These are phyloP conservation scores for Hypoxylon sp. DNA, from an alignment of 2,329 filamentous ascomycete genomes.

Conservation along the genomic window DNA sequence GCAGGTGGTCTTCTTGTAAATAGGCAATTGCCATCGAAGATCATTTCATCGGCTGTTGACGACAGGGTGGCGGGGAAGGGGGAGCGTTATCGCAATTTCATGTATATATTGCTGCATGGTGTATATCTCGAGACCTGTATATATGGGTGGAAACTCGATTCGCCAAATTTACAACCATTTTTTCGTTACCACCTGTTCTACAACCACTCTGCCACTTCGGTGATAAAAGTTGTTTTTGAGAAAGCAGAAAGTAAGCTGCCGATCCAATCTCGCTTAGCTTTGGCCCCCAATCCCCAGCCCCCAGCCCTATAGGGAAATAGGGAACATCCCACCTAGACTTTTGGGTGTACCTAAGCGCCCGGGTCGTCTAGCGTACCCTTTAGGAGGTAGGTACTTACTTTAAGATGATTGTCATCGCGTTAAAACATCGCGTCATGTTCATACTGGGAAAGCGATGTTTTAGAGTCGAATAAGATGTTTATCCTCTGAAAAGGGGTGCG, in stretches of 20 bases:
- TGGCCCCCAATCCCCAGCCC: background rate
- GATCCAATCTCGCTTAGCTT: background rate
- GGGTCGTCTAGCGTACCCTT: background rate
- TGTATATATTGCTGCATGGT: constrained; percentile 31
- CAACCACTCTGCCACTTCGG: background rate
- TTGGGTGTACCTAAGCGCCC: background rate
- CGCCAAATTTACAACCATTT: constrained; percentile 18
- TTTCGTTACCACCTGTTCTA: too few species aligned
- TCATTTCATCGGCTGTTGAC: background rate
- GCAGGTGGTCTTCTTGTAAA: constrained; percentile 53
- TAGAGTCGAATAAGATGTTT: background rate
- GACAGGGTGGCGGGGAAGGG: constrained; percentile 9
- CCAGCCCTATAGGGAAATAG: background rate
- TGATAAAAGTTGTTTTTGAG: background rate
- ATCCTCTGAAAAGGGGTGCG: background rate
- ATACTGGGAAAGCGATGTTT: background rate
- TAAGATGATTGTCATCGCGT: background rate
- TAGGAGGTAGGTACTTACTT: background rate
- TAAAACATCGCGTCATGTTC: background rate
- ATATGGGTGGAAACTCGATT: constrained; percentile 28
- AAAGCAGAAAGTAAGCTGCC: background rate
- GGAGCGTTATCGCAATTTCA: constrained; percentile 14
- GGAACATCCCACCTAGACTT: background rate
- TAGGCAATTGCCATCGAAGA: constrained; percentile 22
- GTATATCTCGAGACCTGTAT: constrained; percentile 34